Conservation (phyloP, 2,329 filamentous ascomycete genomes). For the Epicoccum nigrum region DNA sequence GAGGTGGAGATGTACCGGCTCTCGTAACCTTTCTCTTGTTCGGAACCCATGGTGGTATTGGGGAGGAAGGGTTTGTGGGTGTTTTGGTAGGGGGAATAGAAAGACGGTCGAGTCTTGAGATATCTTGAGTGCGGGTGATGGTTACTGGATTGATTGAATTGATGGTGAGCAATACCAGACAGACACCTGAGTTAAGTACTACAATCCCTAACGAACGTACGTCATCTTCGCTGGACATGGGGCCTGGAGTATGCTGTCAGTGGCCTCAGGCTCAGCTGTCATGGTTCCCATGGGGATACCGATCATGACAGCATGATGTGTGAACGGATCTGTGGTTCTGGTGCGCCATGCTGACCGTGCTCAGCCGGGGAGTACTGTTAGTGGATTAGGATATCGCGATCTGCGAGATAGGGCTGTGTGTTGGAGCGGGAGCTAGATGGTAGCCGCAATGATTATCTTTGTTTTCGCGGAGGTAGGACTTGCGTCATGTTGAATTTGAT, state of each 20-base stretch:
- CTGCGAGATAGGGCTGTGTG: constrained; percentile 10
- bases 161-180: neutral
- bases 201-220: neutral
- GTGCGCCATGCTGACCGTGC: constrained; percentile 12
- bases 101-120: neutral
- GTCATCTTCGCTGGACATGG: constrained; percentile 16
- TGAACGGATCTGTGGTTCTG: neutral
- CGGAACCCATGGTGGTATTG: constrained; percentile 39
- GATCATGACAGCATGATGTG: constrained; percentile 32
- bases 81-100: neutral
- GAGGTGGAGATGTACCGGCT: constrained; percentile 7
- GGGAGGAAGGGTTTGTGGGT: neutral
- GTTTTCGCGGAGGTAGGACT: neutral
- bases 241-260: neutral
- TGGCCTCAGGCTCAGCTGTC: constrained; percentile 3
- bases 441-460: constrained; percentile 2
- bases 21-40: constrained; percentile 17
- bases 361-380: constrained; percentile 9
- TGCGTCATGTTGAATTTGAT: constrained; percentile 3
- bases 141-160: neutral
- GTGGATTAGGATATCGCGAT: constrained; percentile 22
- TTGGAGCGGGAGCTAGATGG: constrained; percentile 23
- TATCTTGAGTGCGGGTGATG: neutral
- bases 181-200: constrained; percentile 19
- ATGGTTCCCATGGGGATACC: constrained; percentile 10